Evolutionary conservation across 1,284 basidiomycete genomes (phyloP).

Genomic region (Kwoniella shivajii): DNA sequence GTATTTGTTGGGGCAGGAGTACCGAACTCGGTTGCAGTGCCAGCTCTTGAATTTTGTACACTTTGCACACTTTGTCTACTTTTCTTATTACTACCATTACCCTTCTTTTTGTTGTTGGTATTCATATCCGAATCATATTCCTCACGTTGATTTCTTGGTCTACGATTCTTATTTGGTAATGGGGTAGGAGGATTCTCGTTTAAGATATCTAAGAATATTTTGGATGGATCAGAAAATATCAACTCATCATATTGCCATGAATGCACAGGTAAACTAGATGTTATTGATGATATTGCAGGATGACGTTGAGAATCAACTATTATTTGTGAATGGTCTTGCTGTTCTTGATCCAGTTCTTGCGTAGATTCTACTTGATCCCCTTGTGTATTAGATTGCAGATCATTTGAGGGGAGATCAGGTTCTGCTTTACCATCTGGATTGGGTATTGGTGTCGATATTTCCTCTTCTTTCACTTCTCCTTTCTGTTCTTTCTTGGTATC

Average conservation of each 20-base stretch:
- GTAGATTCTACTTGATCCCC: background rate
- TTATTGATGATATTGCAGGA: conserved; percentile 23
- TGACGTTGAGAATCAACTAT: background rate
- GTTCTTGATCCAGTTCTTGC: conserved; percentile 1
- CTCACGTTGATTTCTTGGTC: conserved; percentile 46
- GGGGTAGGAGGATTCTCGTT: conserved; percentile 80
- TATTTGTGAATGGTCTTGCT: background rate
- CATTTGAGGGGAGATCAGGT: background rate
- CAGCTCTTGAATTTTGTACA: conserved; percentile 65
- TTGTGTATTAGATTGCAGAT: background rate
- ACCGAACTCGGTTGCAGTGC: background rate
- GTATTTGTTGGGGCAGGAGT: conserved; percentile 7
- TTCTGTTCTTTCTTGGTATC: background rate
- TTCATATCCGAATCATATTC: conserved; percentile 30
- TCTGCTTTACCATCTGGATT: background rate
- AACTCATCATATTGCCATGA: conserved; percentile 99
- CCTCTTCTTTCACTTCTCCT: background rate
- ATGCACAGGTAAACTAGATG: conserved; percentile 64
- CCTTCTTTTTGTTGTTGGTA: conserved; percentile 29
- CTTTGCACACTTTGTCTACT: conserved; percentile 58
- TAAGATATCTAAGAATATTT: conserved; percentile 81
- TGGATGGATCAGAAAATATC: conserved; percentile 92
- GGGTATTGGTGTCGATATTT: background rate
- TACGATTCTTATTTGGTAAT: conserved; percentile 65
- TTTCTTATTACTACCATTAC: conserved; percentile 5